Conservation (phyloP, 176 grass and related monocot genomes). For the Puccinellia tenuiflora region DNA sequence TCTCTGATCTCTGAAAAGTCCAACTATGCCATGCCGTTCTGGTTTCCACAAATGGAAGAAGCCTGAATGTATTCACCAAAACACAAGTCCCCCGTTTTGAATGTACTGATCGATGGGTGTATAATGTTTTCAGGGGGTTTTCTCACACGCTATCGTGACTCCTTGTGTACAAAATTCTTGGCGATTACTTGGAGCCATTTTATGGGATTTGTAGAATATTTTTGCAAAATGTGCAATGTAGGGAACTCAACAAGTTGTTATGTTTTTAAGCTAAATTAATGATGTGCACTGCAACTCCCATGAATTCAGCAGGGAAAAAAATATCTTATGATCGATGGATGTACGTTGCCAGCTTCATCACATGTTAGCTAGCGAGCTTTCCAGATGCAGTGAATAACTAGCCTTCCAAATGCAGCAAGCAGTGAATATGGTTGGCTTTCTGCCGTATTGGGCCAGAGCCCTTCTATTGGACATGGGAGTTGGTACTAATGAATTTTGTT, state of each 20-base stretch:
- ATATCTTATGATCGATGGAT: background rate
- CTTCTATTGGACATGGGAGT: too few species aligned
- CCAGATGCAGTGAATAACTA: background rate
- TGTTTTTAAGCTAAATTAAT: background rate
- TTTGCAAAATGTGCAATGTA: background rate
- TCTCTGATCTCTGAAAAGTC: constrained; percentile 56
- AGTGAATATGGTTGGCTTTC: background rate
- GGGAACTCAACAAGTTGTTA: constrained; percentile 19
- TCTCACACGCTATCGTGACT: background rate
- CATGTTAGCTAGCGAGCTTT: background rate
- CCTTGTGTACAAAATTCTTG: constrained; percentile 34
- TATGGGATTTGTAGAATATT: constrained; percentile 4
- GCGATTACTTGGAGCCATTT: background rate
- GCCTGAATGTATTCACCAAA: background rate
- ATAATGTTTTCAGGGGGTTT: background rate
- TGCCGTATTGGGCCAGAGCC: too few species aligned
- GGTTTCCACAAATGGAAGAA: background rate
- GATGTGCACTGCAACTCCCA: background rate
- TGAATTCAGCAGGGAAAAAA: background rate
- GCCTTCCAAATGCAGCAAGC: background rate
- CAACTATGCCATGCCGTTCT: background rate
- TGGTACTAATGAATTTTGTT: too few species aligned
- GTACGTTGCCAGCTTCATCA: background rate
- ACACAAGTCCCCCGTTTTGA: background rate
- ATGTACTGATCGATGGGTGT: background rate